phyloP scores from a whole-genome alignment of 768 basidiomycete species.

The Cystobasidium ongulense region DNA sequence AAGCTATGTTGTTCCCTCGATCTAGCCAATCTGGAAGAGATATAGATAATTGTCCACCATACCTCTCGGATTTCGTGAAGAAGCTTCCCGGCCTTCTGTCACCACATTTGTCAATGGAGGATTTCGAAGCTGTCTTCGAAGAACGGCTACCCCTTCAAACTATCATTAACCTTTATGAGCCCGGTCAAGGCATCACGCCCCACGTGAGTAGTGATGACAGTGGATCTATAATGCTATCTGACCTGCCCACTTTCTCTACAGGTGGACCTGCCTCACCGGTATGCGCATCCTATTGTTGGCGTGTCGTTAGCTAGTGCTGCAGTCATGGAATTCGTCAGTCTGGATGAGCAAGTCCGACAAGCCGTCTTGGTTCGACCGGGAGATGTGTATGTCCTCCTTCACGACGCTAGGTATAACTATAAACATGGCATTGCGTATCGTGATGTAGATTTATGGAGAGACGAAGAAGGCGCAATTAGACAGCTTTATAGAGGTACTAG shows the following conservation, averaged over 20 bases:
- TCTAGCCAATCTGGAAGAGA: neutral
- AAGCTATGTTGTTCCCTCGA: slow-evolving; percentile 29
- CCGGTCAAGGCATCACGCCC: slow-evolving; percentile 78
- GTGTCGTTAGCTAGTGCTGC: slow-evolving; percentile 72
- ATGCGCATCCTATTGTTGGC: slow-evolving; percentile 81
- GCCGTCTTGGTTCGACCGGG: slow-evolving; percentile 65
- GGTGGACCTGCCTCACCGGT: slow-evolving; percentile 71
- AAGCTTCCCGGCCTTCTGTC: slow-evolving; percentile 2
- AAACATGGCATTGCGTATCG: slow-evolving; percentile 72
- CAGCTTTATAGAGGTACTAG: slow-evolving; percentile 3
- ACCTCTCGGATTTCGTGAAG: slow-evolving; percentile 1
- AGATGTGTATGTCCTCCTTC: slow-evolving; percentile 67
- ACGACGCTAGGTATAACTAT: slow-evolving; percentile 76
- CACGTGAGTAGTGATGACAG: slow-evolving; percentile 48
- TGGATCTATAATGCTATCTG: neutral
- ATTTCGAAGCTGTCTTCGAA: slow-evolving; percentile 42
- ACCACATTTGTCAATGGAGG: neutral
- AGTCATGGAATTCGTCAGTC: slow-evolving; percentile 62
- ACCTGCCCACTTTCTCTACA: slow-evolving; percentile 34
- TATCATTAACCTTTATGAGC: slow-evolving; percentile 79
- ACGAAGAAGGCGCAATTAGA: slow-evolving; percentile 2
- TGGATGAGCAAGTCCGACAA: slow-evolving; percentile 35
- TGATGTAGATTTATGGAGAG: slow-evolving; percentile 55
- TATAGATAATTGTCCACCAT: slow-evolving; percentile 1
- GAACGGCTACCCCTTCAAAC: slow-evolving; percentile 59